These are phyloP conservation scores for Aspergillus kassunensis DNA, from an alignment of 495 filamentous ascomycete genomes.

Conservation along the genomic window DNA sequence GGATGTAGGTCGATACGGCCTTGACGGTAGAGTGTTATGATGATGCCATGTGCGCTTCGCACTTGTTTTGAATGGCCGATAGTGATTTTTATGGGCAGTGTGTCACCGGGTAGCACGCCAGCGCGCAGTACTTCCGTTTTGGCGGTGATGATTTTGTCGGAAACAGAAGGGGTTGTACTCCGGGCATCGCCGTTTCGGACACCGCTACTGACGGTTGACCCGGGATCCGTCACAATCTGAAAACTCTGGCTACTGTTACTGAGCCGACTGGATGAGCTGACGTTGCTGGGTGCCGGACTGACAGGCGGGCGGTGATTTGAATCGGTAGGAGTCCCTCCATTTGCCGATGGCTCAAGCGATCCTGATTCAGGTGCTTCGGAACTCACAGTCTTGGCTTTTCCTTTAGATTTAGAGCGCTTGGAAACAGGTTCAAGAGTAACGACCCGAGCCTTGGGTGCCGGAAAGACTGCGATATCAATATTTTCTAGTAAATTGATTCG, in stretches of 20 bases:
- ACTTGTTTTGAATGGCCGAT: conserved; percentile 84
- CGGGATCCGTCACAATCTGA: conserved; percentile 36
- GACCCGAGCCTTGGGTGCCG: conserved; percentile 60
- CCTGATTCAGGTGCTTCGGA: conserved; percentile 36
- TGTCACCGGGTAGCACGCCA: conserved; percentile 83
- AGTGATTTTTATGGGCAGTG: conserved; percentile 70
- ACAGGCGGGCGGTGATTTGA: conserved; percentile 39
- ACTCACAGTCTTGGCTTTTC: conserved; percentile 31
- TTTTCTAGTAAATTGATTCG: conserved; percentile 76
- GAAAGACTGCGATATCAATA: conserved; percentile 57
- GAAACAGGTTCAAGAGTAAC: conserved; percentile 76
- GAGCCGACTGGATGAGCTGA: conserved; percentile 58
- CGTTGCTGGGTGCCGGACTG: conserved; percentile 58
- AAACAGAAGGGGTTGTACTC: conserved; percentile 38
- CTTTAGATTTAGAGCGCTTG: conserved; percentile 49
- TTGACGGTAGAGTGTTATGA: conserved; percentile 87
- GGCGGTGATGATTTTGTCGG: conserved; percentile 72
- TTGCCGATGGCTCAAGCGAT: conserved; percentile 32
- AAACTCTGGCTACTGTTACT: conserved; percentile 58
- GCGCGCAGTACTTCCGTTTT: conserved; percentile 78
- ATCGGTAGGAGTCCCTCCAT: conserved; percentile 20
- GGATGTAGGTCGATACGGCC: conserved; percentile 89
- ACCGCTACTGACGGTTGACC: conserved; percentile 34
- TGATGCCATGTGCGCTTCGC: conserved; percentile 85
- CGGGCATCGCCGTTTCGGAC: conserved; percentile 41